Evolutionary conservation across 2,329 filamentous ascomycete species (phyloP).

Genomic region (Nemania serpens): DNA sequence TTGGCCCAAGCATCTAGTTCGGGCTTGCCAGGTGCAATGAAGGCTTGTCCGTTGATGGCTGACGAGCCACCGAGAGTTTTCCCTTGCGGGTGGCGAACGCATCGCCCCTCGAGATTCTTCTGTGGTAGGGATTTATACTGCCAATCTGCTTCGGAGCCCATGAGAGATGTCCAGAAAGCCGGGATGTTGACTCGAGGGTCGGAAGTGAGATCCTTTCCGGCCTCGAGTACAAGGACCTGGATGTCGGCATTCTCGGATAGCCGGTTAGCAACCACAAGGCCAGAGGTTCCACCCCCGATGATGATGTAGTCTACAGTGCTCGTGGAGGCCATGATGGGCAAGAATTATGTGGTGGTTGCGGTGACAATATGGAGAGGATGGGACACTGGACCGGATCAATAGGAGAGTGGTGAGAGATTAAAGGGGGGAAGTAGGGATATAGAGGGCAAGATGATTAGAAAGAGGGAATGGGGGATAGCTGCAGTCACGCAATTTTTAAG

Average conservation of each 20-base stretch:
- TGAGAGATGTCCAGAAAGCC: constrained; percentile 9
- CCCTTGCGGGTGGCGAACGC: constrained; percentile 23
- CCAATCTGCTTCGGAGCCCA: constrained; percentile 7
- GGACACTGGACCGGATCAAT: no score
- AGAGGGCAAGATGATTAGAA: no score
- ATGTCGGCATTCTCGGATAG: constrained; percentile 1
- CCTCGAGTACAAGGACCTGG: constrained; percentile 9
- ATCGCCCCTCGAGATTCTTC: constrained; percentile 8
- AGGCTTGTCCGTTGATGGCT: constrained; percentile 34
- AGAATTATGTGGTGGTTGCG: no score
- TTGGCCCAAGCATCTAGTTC: constrained; percentile 31
- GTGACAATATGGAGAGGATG: no score
- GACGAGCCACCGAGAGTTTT: constrained; percentile 32
- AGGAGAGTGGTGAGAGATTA: no score
- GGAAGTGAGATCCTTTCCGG: background rate
- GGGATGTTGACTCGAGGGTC: constrained; percentile 15
- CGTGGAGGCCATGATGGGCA: background rate
- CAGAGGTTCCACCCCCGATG: constrained; percentile 14
- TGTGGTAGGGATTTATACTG: constrained; percentile 26
- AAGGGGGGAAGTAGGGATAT: no score
- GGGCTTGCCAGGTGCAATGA: constrained; percentile 27
- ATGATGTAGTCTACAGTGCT: constrained; percentile 8
- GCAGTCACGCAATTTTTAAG: no score
- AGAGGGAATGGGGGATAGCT: no score
- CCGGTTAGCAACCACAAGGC: constrained; percentile 13